Evolutionary conservation across 495 filamentous ascomycete genomes (phyloP).

Genomic region (Penicillium tannophilum): DNA sequence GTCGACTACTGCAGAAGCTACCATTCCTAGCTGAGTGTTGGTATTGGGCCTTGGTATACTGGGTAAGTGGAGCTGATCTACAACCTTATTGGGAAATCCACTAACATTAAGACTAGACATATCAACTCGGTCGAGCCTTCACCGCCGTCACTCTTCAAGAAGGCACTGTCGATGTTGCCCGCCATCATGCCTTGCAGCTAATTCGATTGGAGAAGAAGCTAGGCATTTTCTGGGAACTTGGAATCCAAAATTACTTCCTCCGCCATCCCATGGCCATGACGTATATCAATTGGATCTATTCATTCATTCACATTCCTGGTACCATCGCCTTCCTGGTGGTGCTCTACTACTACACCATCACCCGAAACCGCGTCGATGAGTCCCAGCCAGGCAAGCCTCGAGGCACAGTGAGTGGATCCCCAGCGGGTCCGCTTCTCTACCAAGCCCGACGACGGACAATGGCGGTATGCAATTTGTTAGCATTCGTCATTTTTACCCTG

Average conservation of each 20-base stretch:
- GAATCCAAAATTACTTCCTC: slow-evolving; percentile 59
- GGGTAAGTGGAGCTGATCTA: slow-evolving; percentile 40
- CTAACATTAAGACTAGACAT: slow-evolving; percentile 45
- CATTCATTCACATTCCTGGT: slow-evolving; percentile 81
- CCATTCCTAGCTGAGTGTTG: slow-evolving; percentile 80
- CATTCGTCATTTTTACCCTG: slow-evolving; percentile 74
- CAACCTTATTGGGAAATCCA: too few species aligned
- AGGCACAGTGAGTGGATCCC: slow-evolving; percentile 38
- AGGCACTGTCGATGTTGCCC: slow-evolving; percentile 58
- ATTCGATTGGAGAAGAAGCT: slow-evolving; percentile 56
- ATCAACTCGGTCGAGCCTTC: slow-evolving; percentile 64
- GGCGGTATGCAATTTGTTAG: slow-evolving; percentile 73
- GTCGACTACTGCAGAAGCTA: slow-evolving; percentile 63
- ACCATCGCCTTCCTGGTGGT: slow-evolving; percentile 71
- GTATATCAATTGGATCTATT: slow-evolving; percentile 68
- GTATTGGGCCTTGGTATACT: slow-evolving; percentile 76
- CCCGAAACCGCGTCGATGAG: slow-evolving; percentile 44
- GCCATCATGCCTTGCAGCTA: slow-evolving; percentile 58
- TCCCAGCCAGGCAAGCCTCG: slow-evolving; percentile 38
- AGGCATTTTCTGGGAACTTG: slow-evolving; percentile 58
- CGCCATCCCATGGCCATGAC: slow-evolving; percentile 42
- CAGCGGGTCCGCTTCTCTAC: slow-evolving; percentile 55
- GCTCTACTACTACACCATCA: slow-evolving; percentile 67
- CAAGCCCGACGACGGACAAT: slow-evolving; percentile 67
- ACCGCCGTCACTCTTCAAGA: slow-evolving; percentile 61